These are phyloP conservation scores for Penicillium vulpinum DNA, from an alignment of 2,329 filamentous ascomycete genomes.

Conservation along the genomic window DNA sequence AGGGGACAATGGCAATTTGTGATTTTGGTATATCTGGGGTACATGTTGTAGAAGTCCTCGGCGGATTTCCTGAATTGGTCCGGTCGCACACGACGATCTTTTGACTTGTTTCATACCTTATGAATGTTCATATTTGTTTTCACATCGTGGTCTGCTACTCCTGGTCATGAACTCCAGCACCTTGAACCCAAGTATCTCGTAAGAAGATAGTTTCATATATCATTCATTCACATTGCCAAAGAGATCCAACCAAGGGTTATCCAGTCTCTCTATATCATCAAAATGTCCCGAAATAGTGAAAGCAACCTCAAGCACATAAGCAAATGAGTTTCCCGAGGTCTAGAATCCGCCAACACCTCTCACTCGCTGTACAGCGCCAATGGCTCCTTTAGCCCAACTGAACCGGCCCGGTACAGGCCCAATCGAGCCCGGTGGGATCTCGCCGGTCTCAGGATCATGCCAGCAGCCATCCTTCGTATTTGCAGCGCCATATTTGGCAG, in stretches of 20 bases:
- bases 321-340: too few species aligned
- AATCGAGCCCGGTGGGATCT: slow-evolving; percentile 52
- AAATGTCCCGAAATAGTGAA: too few species aligned
- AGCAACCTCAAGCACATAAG: not conserved
- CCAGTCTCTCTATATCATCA: not conserved
- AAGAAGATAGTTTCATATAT: not conserved
- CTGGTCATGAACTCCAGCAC: not conserved
- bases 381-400: slow-evolving; percentile 58
- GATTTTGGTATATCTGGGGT: not conserved
- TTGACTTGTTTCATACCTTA: not conserved
- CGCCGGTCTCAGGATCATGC: slow-evolving; percentile 54
- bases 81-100: not conserved
- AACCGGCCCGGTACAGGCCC: slow-evolving; percentile 57
- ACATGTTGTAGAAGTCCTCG: not conserved
- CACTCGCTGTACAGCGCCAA: slow-evolving; percentile 60
- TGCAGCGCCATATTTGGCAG: slow-evolving; percentile 58
- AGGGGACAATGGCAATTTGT: not conserved
- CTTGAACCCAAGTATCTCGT: not conserved
- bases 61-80: not conserved
- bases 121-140: too few species aligned
- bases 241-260: too few species aligned
- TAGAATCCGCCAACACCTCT: slow-evolving; percentile 58
- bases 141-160: not conserved
- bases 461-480: slow-evolving; percentile 60
- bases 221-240: not conserved